Evolutionary conservation across 2,329 filamentous ascomycete genomes (phyloP), one percentile per base, ranked within the genome.

Genomic region (Venturia asperata): DNA sequence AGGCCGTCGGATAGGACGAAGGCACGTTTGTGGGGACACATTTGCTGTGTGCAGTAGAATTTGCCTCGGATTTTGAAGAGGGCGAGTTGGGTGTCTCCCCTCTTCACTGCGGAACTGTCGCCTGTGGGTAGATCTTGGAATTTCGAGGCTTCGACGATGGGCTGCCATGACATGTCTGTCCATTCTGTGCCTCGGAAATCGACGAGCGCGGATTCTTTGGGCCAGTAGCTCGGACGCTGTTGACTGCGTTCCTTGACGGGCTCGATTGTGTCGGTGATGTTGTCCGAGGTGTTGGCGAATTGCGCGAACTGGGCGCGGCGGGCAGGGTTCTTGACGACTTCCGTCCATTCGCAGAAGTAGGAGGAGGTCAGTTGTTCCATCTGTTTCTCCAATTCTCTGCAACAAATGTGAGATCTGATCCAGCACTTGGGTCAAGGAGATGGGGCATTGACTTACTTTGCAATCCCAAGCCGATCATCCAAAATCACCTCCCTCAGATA

Each of bases 271-370:
- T 89, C 85, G 30, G 37, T 10, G 55, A 86, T 72, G 0, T 79
- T 84, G 21, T 92, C 91, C 19, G 80, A 74, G 0, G 90, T 92
- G 79, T 96, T 96, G 72, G 86, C 86, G 72, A 96, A 96, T 75
- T 96, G 92, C 49, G 81, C 78, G 80, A 96, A 96, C 68, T 85
- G 83, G 67, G 84, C 84, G 6, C 84, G 82, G 42, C 87, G 83
- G 62, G 84, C 82, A 0, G 90, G 89, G 66, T 86, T 82, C 60
- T 84, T 84, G 73, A 96, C 81, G 0, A 88, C 89, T 74, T 92
- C 89, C 19, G 89, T 90, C 92, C 92, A 96, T 77, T 96, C 92
- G 78, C 91, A 92, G 78, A 93, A 95, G 80, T 88, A 96, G n/a
- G 85, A 85, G 69, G 86, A 88, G 7, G 96, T 90, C 0, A 96